Base-by-base conservation (phyloP, 1,284 basidiomycete genomes). In the Mycena sp. region DNA sequence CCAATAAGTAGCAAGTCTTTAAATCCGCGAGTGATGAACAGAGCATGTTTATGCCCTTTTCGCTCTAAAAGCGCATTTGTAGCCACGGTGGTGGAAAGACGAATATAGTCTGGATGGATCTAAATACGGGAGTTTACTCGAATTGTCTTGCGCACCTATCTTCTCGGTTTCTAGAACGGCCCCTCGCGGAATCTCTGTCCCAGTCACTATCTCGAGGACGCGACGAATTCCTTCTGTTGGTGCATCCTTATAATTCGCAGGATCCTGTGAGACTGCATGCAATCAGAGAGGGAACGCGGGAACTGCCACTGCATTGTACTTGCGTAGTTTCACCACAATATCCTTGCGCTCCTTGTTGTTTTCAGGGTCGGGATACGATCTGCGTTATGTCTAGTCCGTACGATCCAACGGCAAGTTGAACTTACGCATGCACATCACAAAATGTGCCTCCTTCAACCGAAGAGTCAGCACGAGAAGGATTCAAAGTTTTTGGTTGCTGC, bases 31-130 rank as follows among this genome's bases (percentile, higher is more conserved):
- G 97, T 98, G 78, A 97, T 98, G 22, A 99, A 83, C 30, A 99
- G 85, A 0, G 96, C 97, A 73, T 98, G 96, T 74, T 92, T 91
- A 77, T 95, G 92, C 0, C 97, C 97, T 80, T 96, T 97, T 50
- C 97, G 91, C 80, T 99, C 97, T 7, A 99, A 87, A 0, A 99
- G 87, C 0, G 97, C 97, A 77, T 99, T 99, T 20, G 97, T 99
- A 0, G 96, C 97, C 3, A 99, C 96, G 0, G 97, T 99, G 0
- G 97, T 99, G 0, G 95, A 96, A 4, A 98, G 85, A 20, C 96
- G 90, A 73, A 98, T 96, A 79, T 95, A 96, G 77, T 97, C 96
- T 96, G 71, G 4, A 56, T 46, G 55, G 64, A 38, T 14, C 1
- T 65, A 57, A 66, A 52, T 41, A 38, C 48, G 62, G 39, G 69